Evolutionary conservation across 2,329 filamentous ascomycete species (phyloP).

Genomic region (Aureobasidium sp.): DNA sequence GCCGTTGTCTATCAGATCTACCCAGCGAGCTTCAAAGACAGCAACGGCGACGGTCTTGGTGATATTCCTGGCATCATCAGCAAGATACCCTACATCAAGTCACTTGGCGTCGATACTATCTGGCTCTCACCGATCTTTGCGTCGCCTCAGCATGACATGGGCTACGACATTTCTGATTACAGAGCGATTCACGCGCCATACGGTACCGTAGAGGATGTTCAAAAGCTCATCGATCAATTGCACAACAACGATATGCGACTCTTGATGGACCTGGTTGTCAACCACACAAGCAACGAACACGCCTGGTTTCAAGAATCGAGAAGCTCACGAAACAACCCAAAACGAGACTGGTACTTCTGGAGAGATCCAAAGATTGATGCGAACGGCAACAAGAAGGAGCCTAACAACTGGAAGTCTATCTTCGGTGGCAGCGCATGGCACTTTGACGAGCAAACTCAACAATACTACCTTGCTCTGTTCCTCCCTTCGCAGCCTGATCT

Average conservation of each 20-base stretch:
- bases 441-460: constrained; percentile 62
- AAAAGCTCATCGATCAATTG: constrained; percentile 31
- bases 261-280: constrained; percentile 35
- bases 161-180: constrained; percentile 35
- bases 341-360: constrained; percentile 63
- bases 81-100: constrained; percentile 50
- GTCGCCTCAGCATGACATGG: constrained; percentile 37
- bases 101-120: constrained; percentile 38
- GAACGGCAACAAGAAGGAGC: constrained; percentile 58
- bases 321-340: constrained; percentile 53
- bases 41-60: constrained; percentile 49
- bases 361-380: constrained; percentile 32
- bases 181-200: constrained; percentile 34
- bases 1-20: constrained; percentile 56
- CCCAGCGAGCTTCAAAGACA: constrained; percentile 55
- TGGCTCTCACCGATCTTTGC: constrained; percentile 38
- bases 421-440: constrained; percentile 56
- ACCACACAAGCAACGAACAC: constrained; percentile 39
- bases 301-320: constrained; percentile 63
- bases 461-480: constrained; percentile 75
- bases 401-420: constrained; percentile 67
- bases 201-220: constrained; percentile 36
- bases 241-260: constrained; percentile 34
- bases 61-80: constrained; percentile 52
- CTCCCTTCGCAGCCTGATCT: constrained; percentile 71